phyloP scores from a whole-genome alignment of 371 early-diverging fungal genomes.

The Saksenaea oblongispora region DNA sequence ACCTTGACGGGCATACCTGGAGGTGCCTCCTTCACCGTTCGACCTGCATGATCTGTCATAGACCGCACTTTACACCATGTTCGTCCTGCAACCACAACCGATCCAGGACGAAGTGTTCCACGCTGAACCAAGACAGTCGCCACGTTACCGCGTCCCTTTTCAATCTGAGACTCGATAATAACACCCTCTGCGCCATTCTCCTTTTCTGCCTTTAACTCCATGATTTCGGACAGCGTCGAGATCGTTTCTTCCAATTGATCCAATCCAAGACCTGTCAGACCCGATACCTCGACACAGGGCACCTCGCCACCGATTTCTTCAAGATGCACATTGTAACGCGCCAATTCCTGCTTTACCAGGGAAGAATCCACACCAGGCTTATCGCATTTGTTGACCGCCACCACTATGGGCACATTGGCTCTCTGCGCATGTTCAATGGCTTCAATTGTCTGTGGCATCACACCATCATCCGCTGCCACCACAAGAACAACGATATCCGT shows the following conservation, averaged over 20 bases:
- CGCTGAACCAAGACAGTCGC: slow-evolving; percentile 87
- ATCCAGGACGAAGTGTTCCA: slow-evolving; percentile 81
- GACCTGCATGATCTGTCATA: slow-evolving; percentile 81
- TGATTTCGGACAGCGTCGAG: slow-evolving; percentile 80
- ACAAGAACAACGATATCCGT: slow-evolving; percentile 96
- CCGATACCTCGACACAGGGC: slow-evolving; percentile 88
- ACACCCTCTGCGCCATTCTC: slow-evolving; percentile 75
- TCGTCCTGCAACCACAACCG: slow-evolving; percentile 79
- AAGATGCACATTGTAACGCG: slow-evolving; percentile 78
- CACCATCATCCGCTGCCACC: slow-evolving; percentile 96
- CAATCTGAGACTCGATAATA: slow-evolving; percentile 87
- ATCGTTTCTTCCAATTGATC: slow-evolving; percentile 90
- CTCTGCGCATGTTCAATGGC: slow-evolving; percentile 90
- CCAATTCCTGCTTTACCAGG: slow-evolving; percentile 76
- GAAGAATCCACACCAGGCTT: slow-evolving; percentile 79
- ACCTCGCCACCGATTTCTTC: slow-evolving; percentile 97
- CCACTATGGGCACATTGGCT: slow-evolving; percentile 91
- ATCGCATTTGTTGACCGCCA: slow-evolving; percentile 97
- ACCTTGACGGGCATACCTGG: slow-evolving; percentile 91
- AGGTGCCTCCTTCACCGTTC: slow-evolving; percentile 69
- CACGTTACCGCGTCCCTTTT: slow-evolving; percentile 82
- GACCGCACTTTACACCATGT: slow-evolving; percentile 89
- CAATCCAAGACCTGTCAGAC: slow-evolving; percentile 83
- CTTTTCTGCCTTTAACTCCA: slow-evolving; percentile 83
- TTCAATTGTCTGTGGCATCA: slow-evolving; percentile 96